phyloP scores from a whole-genome alignment of 2,329 filamentous ascomycete species.

The Mycocentrospora acerina region DNA sequence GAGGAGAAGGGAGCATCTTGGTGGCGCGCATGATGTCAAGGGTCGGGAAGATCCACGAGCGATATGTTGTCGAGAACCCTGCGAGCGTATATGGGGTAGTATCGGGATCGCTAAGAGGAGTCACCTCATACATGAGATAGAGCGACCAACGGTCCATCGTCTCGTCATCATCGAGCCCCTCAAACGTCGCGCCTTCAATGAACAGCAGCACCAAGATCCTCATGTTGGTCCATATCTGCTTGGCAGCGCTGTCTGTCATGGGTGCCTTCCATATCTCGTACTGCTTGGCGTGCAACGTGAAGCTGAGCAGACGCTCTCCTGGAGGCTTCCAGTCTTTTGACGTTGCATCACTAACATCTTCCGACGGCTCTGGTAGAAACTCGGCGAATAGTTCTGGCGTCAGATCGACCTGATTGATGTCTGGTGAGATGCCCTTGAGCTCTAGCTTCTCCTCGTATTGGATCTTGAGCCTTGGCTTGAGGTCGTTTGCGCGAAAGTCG shows the following conservation, averaged over 20 bases:
- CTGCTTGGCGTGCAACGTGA: conserved; percentile 61
- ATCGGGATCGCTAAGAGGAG: conserved; percentile 28
- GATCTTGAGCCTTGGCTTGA: conserved; percentile 74
- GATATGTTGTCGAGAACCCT: conserved; percentile 88
- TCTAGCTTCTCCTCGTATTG: conserved; percentile 74
- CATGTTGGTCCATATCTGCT: conserved; percentile 73
- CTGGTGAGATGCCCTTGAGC: conserved; percentile 61
- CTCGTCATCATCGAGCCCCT: conserved; percentile 70
- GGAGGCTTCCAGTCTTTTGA: conserved; percentile 65
- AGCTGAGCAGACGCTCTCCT: conserved; percentile 67
- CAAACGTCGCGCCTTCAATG: conserved; percentile 86
- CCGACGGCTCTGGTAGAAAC: conserved; percentile 47
- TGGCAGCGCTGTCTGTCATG: conserved; percentile 68
- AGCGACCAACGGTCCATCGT: conserved; percentile 82
- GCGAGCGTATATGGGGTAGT: conserved; percentile 68
- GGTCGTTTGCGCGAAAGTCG: conserved; percentile 69
- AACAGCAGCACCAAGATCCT: conserved; percentile 83
- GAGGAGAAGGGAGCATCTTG: conserved; percentile 35
- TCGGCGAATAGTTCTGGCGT: conserved; percentile 55
- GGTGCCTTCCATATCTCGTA: conserved; percentile 86
- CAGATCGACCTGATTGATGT: conserved; percentile 69
- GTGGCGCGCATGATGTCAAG: conserved; percentile 43
- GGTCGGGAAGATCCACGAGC: conserved; percentile 69
- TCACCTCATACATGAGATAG: conserved; percentile 66
- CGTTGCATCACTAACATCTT: conserved; percentile 25